Conservation (phyloP, 306 rosid genomes). For the Nissolia schottii region DNA sequence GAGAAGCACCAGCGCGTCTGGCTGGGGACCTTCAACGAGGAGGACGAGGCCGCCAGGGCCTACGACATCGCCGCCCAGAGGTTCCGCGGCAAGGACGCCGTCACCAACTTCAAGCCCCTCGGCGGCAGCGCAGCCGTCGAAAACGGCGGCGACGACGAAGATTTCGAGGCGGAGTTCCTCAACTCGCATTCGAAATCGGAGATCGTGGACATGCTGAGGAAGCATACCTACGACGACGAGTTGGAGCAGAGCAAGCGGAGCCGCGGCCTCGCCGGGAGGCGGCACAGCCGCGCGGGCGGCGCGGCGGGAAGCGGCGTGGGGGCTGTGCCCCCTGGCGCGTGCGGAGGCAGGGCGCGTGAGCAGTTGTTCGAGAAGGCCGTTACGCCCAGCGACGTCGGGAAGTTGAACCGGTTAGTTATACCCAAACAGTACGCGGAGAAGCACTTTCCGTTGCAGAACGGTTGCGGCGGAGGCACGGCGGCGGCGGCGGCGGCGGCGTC, state of each 20-base stretch:
- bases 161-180: slow-evolving; percentile 50
- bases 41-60: slow-evolving; percentile 82
- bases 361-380: slow-evolving; percentile 81
- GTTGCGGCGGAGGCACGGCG: slow-evolving; percentile 4
- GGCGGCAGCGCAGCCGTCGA: neutral
- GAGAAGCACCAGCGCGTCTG: slow-evolving; percentile 99
- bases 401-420: slow-evolving; percentile 78
- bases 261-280: slow-evolving; percentile 28
- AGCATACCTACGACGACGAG: slow-evolving; percentile 92
- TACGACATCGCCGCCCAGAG: slow-evolving; percentile 89
- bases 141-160: slow-evolving; percentile 26
- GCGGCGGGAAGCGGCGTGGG: neutral
- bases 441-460: slow-evolving; percentile 69
- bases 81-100: slow-evolving; percentile 93
- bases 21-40: slow-evolving; percentile 94
- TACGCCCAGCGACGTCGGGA: slow-evolving; percentile 95
- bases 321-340: neutral
- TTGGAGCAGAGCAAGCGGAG: slow-evolving; percentile 73
- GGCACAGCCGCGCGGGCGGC: neutral
- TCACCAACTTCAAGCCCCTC: slow-evolving; percentile 67
- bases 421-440: slow-evolving; percentile 98
- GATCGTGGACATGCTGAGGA: slow-evolving; percentile 93
- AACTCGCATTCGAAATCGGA: slow-evolving; percentile 80
- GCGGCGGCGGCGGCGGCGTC: slow-evolving; percentile 5
- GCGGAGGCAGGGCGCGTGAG: slow-evolving; percentile 46